Percentiles rank a stretch among this genome's conserved stretches.
These are phyloP conservation scores for Pterocarpus santalinus DNA, from an alignment of 306 rosid genomes.

Conservation along the genomic window DNA sequence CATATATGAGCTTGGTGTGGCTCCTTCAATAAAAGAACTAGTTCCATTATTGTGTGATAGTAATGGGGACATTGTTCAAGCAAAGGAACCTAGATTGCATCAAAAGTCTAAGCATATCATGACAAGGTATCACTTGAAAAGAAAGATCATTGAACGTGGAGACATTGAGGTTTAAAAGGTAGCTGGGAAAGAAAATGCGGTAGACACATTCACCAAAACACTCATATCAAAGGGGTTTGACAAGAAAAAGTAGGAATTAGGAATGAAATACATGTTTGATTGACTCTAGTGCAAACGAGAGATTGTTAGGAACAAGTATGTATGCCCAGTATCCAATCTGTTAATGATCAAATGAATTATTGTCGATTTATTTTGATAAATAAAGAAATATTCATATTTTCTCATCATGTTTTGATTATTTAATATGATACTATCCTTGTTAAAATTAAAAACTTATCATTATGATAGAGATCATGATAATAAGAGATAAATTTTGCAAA, in stretches of 20 bases:
- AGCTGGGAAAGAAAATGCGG: neutral
- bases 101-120: neutral
- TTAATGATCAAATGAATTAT: no score
- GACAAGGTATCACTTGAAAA: neutral
- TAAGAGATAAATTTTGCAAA: no score
- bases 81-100: constrained; percentile 1
- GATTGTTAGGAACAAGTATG: neutral
- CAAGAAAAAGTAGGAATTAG: neutral
- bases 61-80: neutral
- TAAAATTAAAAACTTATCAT: no score
- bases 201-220: neutral
- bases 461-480: no score
- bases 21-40: neutral
- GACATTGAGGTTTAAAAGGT: neutral
- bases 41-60: neutral
- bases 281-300: constrained; percentile 9
- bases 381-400: no score
- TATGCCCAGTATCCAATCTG: no score
- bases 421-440: no score
- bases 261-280: constrained; percentile 3
- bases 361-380: no score
- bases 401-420: no score
- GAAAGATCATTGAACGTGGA: neutral
- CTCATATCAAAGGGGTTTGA: neutral
- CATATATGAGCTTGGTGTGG: neutral